Conservation (phyloP, 768 basidiomycete genomes). For the Kwoniella mangroviensis region DNA sequence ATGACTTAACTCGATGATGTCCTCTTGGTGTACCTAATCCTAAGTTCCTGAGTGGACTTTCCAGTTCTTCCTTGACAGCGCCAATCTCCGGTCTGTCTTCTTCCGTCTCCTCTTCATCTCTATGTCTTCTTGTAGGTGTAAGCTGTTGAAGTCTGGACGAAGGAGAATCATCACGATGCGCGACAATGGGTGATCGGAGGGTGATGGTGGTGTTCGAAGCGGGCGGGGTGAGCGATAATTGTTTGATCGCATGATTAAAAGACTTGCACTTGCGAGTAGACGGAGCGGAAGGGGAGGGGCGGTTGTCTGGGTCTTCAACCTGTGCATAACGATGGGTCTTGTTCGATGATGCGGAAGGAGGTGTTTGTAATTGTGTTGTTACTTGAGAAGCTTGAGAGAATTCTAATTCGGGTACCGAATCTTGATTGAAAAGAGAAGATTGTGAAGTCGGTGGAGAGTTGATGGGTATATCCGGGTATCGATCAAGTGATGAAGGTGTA, state of each 20-base stretch:
- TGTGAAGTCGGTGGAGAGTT: too few species aligned
- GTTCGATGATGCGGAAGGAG: neutral
- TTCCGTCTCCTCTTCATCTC: neutral
- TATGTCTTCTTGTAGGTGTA: neutral
- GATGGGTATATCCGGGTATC: too few species aligned
- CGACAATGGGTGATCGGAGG: neutral
- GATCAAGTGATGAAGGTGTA: too few species aligned
- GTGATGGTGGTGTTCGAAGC: neutral
- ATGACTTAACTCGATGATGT: neutral
- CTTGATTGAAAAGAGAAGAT: neutral
- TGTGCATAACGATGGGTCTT: neutral
- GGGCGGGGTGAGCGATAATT: neutral
- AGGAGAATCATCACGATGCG: neutral
- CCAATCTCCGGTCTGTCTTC: neutral
- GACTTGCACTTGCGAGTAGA: neutral
- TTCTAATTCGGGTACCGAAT: constrained; percentile 1
- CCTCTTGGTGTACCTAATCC: constrained; percentile 1
- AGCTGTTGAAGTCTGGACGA: neutral
- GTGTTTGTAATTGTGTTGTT: neutral
- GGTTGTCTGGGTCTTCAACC: neutral
- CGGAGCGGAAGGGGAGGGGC: neutral
- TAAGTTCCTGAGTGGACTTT: constrained; percentile 3
- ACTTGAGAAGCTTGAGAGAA: neutral
- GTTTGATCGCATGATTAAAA: too few species aligned
- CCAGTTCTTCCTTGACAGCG: neutral